A percentile compares a stretch with the other conserved stretches of the same genome.
These are phyloP conservation scores for Trichoderma citrinoviride DNA, from an alignment of 2,329 filamentous ascomycete species.

Conservation along the genomic window DNA sequence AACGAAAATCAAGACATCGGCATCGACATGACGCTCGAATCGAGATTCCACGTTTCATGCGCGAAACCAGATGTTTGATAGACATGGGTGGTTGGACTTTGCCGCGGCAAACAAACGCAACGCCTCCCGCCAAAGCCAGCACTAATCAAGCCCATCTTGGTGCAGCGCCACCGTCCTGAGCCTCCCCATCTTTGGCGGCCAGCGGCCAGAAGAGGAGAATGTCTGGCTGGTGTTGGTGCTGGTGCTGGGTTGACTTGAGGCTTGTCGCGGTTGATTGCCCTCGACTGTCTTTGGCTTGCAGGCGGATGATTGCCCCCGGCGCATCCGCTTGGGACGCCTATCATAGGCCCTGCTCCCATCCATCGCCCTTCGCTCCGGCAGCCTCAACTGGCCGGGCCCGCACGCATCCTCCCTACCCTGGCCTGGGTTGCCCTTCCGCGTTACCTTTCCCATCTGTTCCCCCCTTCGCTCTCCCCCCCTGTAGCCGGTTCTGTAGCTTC, in stretches of 20 bases:
- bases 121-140: neutral
- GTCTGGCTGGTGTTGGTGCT: neutral
- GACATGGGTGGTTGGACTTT: conserved; percentile 5
- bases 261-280: neutral
- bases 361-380: neutral
- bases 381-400: conserved; percentile 7
- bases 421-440: neutral
- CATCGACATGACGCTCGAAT: neutral
- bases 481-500: conserved; percentile 6
- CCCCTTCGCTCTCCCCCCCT: neutral
- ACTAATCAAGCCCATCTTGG: neutral
- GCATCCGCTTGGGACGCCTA: conserved; percentile 11
- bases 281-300: conserved; percentile 1
- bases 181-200: neutral
- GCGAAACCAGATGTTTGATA: conserved; percentile 1
- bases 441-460: neutral
- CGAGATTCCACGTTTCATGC: conserved; percentile 17
- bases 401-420: neutral
- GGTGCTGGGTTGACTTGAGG: too few relatives aligned
- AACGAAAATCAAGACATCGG: neutral
- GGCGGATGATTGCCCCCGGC: conserved; percentile 16
- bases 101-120: neutral
- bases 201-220: too few relatives aligned
- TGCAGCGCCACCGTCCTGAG: neutral
- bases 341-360: neutral